phyloP scores from a whole-genome alignment of 129 eudicot species.

The Chrysanthemum lavandulifolium region DNA sequence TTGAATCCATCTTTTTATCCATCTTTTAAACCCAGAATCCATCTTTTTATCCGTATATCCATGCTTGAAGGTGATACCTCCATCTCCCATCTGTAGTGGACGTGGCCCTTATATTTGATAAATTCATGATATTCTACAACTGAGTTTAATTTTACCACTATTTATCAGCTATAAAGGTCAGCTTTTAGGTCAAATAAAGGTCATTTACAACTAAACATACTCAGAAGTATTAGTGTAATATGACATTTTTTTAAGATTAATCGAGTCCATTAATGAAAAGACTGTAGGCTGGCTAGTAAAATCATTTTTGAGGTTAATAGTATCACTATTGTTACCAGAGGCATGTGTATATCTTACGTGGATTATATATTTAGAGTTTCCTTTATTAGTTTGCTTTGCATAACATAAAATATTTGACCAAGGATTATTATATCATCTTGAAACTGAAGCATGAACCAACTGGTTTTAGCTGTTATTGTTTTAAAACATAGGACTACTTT shows the following conservation, averaged over 20 bases:
- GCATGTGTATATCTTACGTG: background rate
- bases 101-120: no score
- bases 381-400: background rate
- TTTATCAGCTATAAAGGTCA: background rate
- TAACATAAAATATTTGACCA: background rate
- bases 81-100: no score
- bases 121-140: background rate
- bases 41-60: background rate
- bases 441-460: background rate
- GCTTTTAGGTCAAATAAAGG: constrained; percentile 4
- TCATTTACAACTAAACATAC: constrained; percentile 7
- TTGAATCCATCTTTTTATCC: no score
- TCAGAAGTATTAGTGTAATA: background rate
- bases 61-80: no score
- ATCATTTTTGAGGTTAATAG: constrained; percentile 11
- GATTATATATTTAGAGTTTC: background rate
- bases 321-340: background rate
- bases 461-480: background rate
- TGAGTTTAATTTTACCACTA: background rate
- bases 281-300: background rate
- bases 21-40: no score
- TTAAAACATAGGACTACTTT: no score
- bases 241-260: background rate
- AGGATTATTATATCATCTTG: background rate
- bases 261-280: background rate